Conservation (phyloP, 305 asterid genomes). For the Rubia balearica region DNA sequence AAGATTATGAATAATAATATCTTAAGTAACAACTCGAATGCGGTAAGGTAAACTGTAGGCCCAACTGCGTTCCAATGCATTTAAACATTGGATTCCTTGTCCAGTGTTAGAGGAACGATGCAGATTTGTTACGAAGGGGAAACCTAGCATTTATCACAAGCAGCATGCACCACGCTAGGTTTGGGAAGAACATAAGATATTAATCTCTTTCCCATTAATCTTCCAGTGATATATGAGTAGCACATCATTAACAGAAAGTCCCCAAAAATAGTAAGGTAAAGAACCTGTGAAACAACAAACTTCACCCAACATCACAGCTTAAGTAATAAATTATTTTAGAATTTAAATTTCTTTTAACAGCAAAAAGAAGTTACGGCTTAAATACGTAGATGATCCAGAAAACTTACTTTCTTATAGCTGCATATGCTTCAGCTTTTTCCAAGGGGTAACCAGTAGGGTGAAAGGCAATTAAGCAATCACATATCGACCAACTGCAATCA, state of each 20-base stretch:
- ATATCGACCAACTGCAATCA: conserved; percentile 76
- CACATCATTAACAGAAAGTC: not conserved
- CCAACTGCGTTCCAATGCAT: not conserved
- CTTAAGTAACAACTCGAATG: not conserved
- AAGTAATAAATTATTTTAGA: not conserved
- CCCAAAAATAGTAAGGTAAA: not conserved
- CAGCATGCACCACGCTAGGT: not conserved
- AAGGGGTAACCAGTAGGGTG: conserved; percentile 78
- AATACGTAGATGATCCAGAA: not conserved
- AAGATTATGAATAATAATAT: not conserved
- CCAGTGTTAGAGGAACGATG: not conserved
- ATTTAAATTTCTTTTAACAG: not conserved
- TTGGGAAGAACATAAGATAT: not conserved
- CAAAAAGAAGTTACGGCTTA: not conserved
- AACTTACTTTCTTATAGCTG: conserved; percentile 77
- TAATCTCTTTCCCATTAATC: not conserved
- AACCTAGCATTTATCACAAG: not conserved
- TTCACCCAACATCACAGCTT: too few relatives aligned
- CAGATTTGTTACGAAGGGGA: not conserved
- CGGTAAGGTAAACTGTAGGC: not conserved
- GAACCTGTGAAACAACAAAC: not conserved
- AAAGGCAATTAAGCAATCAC: conserved; percentile 93
- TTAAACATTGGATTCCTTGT: not conserved
- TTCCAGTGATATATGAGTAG: not conserved
- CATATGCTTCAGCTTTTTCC: conserved; percentile 85